Conservation (phyloP, 192 early-diverging fungal species). For the Podila clonocystis region DNA sequence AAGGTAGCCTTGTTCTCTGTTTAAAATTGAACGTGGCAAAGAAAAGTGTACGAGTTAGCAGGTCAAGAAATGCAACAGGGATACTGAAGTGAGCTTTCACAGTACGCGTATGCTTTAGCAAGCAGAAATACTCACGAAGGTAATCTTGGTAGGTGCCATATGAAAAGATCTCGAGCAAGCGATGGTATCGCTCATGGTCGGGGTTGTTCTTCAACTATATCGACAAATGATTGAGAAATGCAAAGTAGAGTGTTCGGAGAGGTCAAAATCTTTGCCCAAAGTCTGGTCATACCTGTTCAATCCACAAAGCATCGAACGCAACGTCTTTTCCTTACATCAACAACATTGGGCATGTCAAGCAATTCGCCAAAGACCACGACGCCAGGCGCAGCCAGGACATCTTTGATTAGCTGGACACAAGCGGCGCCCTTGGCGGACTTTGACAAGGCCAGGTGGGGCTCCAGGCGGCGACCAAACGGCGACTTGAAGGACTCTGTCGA, state of each 20-base stretch:
- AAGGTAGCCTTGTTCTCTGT: slow-evolving; percentile 59
- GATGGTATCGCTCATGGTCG: slow-evolving; percentile 60
- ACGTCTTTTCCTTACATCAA: slow-evolving; percentile 59
- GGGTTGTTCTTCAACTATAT: slow-evolving; percentile 55
- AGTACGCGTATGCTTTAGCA: background rate
- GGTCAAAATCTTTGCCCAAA: background rate
- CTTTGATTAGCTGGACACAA: slow-evolving; percentile 74
- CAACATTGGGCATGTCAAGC: slow-evolving; percentile 72
- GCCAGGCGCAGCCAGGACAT: slow-evolving; percentile 73
- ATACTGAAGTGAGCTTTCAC: background rate
- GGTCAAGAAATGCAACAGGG: background rate
- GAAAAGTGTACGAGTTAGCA: background rate
- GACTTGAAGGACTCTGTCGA: slow-evolving; percentile 45
- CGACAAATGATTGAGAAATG: too few relatives aligned
- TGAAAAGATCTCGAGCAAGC: slow-evolving; percentile 80
- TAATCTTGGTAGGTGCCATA: slow-evolving; percentile 86
- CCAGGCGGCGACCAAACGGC: slow-evolving; percentile 59
- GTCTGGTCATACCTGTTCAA: background rate
- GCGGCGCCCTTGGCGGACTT: slow-evolving; percentile 85
- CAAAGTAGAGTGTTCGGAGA: background rate
- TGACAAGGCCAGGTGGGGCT: slow-evolving; percentile 76
- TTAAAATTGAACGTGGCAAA: background rate
- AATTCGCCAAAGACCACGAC: slow-evolving; percentile 86
- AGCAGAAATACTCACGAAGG: slow-evolving; percentile 56
- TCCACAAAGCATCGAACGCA: background rate